Evolutionary conservation across 495 filamentous ascomycete genomes (phyloP).

Genomic region (Penicillium bovifimosum): DNA sequence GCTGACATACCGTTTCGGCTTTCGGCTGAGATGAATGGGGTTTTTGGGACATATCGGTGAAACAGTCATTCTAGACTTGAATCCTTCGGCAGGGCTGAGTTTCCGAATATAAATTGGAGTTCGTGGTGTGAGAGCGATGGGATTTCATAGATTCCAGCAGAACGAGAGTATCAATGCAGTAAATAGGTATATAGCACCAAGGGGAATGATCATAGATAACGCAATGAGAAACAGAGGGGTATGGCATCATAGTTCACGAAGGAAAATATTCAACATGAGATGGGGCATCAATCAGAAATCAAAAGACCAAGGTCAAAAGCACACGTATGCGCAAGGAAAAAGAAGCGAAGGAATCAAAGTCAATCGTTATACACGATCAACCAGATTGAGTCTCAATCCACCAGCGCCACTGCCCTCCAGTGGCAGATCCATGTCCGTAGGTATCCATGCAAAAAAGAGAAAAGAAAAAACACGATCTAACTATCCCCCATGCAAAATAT

Average conservation of each 20-base stretch:
- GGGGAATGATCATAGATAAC: constrained; percentile 2
- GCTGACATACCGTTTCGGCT: background rate
- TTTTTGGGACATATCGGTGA: too few species aligned
- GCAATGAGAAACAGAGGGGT: constrained; percentile 8
- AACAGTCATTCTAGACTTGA: too few species aligned
- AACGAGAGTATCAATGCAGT: background rate
- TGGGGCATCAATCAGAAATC: constrained; percentile 2
- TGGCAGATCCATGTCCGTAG: constrained; percentile 29
- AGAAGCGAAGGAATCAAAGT: constrained; percentile 10
- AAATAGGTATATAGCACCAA: constrained; percentile 4
- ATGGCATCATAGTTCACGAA: constrained; percentile 8
- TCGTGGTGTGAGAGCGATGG: background rate
- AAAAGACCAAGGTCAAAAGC: background rate
- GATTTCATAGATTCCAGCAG: background rate
- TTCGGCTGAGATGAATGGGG: too few species aligned
- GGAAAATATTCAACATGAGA: constrained; percentile 4
- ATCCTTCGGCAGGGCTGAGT: background rate
- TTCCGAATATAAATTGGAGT: background rate
- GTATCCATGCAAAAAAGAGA: constrained; percentile 19
- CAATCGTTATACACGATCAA: constrained; percentile 13
- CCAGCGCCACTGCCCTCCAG: constrained; percentile 31
- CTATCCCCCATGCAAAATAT: constrained; percentile 23
- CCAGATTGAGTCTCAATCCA: constrained; percentile 11
- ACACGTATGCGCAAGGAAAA: constrained; percentile 17
- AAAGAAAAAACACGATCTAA: constrained; percentile 19